A percentile compares a stretch with the other conserved stretches of the same genome.
Conservation (phyloP, 768 basidiomycete genomes). For the Dentipellis sp. region DNA sequence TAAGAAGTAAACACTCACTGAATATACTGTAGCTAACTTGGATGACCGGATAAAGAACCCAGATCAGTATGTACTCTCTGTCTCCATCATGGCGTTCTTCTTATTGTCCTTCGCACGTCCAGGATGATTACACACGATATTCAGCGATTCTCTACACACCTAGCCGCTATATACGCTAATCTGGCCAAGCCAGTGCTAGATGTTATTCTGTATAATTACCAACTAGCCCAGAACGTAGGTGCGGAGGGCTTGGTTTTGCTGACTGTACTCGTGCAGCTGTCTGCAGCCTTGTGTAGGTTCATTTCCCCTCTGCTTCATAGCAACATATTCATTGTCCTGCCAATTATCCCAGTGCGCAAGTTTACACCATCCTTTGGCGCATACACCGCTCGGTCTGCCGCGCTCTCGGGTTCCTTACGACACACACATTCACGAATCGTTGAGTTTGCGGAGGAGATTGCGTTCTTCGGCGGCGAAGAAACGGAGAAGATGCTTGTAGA, state of each 20-base stretch:
- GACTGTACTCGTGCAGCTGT: conserved; percentile 76
- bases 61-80: conserved; percentile 55
- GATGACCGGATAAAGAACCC: conserved; percentile 96
- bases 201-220: conserved; percentile 92
- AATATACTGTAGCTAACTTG: conserved; percentile 55
- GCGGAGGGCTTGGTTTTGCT: conserved; percentile 84
- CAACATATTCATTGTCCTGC: background rate
- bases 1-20: background rate
- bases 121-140: conserved; percentile 97
- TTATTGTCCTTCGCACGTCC: conserved; percentile 4
- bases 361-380: conserved; percentile 89
- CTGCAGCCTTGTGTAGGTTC: conserved; percentile 69
- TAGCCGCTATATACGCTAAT: conserved; percentile 92
- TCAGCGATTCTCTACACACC: conserved; percentile 80
- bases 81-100: background rate
- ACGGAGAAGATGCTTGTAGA: conserved; percentile 90
- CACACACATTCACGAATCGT: conserved; percentile 88
- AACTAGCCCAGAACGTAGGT: conserved; percentile 88
- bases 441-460: conserved; percentile 85
- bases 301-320: background rate
- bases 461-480: conserved; percentile 80
- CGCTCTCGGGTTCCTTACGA: conserved; percentile 80
- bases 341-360: conserved; percentile 52
- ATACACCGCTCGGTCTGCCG: conserved; percentile 83
- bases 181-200: conserved; percentile 91